A percentile compares a stretch with the other conserved stretches of the same genome.
phyloP scores from a whole-genome alignment of 805 yeast genomes.

The Wilhelminamyces savonicus region DNA sequence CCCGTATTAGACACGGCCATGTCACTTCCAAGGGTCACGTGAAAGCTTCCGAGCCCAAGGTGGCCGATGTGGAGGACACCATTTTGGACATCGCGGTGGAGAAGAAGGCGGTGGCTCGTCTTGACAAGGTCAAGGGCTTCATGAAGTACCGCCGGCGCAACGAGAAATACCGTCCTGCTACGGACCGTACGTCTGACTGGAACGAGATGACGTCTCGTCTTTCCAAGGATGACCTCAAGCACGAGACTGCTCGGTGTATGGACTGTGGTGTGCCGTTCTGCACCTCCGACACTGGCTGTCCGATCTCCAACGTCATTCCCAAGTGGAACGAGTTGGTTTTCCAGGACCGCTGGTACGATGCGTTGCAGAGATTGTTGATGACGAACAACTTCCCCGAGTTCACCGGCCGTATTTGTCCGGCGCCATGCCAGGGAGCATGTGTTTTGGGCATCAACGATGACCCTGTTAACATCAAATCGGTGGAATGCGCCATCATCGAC shows the following conservation, averaged over 20 bases:
- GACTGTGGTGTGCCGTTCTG: slow-evolving; percentile 99
- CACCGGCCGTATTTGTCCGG: slow-evolving; percentile 97
- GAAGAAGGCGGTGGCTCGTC: slow-evolving; percentile 51
- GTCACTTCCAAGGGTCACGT: slow-evolving; percentile 16
- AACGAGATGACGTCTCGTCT: slow-evolving; percentile 78
- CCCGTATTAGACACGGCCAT: slow-evolving; percentile 48
- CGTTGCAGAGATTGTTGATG: slow-evolving; percentile 84
- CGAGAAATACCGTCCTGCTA: slow-evolving; percentile 78
- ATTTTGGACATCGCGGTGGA: slow-evolving; percentile 63
- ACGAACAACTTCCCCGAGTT: slow-evolving; percentile 98
- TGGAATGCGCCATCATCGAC: slow-evolving; percentile 94
- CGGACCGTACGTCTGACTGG: slow-evolving; percentile 83
- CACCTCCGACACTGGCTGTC: slow-evolving; percentile 97
- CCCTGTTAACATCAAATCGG: slow-evolving; percentile 94
- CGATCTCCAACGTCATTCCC: slow-evolving; percentile 93
- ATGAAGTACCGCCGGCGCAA: slow-evolving; percentile 87
- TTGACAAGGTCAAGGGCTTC: slow-evolving; percentile 85
- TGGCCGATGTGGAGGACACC: slow-evolving; percentile 86
- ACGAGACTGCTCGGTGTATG: slow-evolving; percentile 97
- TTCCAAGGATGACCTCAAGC: slow-evolving; percentile 77
- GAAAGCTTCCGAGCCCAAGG: slow-evolving; percentile 61
- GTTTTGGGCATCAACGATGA: slow-evolving; percentile 89
- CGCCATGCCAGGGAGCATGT: slow-evolving; percentile 97
- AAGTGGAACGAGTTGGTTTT: slow-evolving; percentile 96
- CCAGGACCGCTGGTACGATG: slow-evolving; percentile 91